Base-by-base conservation (phyloP, 768 basidiomycete genomes). In the Pleurotus pulmonarius region DNA sequence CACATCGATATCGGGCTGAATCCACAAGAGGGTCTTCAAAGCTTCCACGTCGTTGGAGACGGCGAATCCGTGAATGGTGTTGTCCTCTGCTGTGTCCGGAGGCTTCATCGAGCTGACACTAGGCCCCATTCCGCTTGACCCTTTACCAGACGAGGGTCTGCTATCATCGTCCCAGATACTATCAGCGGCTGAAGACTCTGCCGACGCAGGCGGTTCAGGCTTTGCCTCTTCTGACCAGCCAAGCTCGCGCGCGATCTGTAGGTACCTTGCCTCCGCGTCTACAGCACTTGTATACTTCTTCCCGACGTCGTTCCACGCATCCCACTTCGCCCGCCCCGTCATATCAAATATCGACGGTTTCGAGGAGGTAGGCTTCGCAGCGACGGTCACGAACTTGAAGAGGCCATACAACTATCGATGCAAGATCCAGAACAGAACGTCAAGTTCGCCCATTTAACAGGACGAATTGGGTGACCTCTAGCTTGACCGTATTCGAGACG, bases 251-350 rank as follows among this genome's bases (percentile, higher is more conserved):
- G 90, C 92, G 51, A 92, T 77, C 18, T 81, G 81, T 56, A 90
- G 67, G 67, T 94, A 94, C 65, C 83, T 75, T 43, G 59, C 62
- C 70, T 91, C 87, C 13, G 80, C 88, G 26, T 81, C 80, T 12
- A 61, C 60, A 3, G 62, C 63, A 41, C 46, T 39, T 13, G 66
- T 67, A 59, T 85, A 87, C 13, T 67, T 73, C 61, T 80, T 78
- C 5, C 79, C 81, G 9, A 75, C 68, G 11, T 71, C 63, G 47
- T 64, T 76, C 92, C 92, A 94, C 2, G 90, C 88, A 66, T 93
- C 90, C 91, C 91, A 94, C 67, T 94, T 94, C 2, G 90, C 90
- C 16, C 89, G 76, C 13, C 87, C 90, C 2, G 86, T 78, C 69
- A 89, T 77, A 62, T 93, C 90, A 66, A 93, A 89, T 41, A 94